Conservation (phyloP, 495 filamentous ascomycete genomes). For the Xylaria longipes region DNA sequence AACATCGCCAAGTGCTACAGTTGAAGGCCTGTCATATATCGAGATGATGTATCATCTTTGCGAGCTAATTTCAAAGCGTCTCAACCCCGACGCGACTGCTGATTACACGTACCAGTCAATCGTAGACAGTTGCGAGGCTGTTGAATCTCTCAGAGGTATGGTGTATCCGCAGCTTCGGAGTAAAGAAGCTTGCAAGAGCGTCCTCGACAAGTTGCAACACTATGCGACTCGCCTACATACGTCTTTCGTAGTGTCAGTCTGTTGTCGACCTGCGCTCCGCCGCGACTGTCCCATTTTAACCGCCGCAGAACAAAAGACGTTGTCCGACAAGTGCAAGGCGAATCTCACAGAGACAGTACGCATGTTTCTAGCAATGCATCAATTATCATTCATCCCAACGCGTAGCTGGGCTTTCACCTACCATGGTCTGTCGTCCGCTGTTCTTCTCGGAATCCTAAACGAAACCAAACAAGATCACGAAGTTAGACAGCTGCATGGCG, state of each 20-base stretch:
- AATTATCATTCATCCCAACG: constrained; percentile 67
- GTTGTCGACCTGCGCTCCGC: constrained; percentile 60
- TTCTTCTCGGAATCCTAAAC: constrained; percentile 68
- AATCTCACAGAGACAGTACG: constrained; percentile 70
- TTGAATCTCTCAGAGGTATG: constrained; percentile 55
- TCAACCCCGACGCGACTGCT: constrained; percentile 58
- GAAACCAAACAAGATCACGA: constrained; percentile 64
- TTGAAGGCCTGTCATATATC: constrained; percentile 57
- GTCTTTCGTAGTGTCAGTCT: constrained; percentile 60
- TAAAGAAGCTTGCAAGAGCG: constrained; percentile 61
- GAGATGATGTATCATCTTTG: constrained; percentile 63
- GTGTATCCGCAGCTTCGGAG: constrained; percentile 50
- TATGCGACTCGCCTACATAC: constrained; percentile 62
- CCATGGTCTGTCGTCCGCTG: constrained; percentile 67
- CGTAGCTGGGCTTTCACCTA: constrained; percentile 72
- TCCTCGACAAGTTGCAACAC: constrained; percentile 59
- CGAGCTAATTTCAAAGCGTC: constrained; percentile 54
- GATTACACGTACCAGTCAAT: constrained; percentile 55
- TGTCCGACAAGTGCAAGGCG: constrained; percentile 63
- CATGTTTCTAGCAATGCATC: constrained; percentile 72
- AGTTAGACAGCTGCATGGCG: constrained; percentile 61
- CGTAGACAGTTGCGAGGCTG: constrained; percentile 52
- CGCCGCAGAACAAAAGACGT: constrained; percentile 49
- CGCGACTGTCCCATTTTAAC: constrained; percentile 49
- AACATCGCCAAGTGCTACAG: constrained; percentile 47